Conservation (phyloP, 768 basidiomycete genomes). For the Boletales sp. region DNA sequence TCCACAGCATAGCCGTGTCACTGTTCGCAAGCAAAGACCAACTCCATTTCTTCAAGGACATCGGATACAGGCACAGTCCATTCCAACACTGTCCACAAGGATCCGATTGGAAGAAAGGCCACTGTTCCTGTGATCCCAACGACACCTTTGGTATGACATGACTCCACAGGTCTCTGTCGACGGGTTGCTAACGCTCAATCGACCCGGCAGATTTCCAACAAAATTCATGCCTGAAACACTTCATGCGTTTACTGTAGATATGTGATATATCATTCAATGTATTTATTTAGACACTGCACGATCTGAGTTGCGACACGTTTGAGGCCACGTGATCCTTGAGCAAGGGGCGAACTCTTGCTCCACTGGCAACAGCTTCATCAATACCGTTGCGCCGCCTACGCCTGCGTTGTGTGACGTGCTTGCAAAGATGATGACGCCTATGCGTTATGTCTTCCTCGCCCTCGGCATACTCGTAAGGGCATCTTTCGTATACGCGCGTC, state of each 20-base stretch:
- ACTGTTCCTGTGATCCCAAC: conserved; percentile 78
- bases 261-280: neutral
- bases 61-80: conserved; percentile 89
- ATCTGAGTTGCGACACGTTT: neutral
- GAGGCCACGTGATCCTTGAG: conserved; percentile 1
- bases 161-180: neutral
- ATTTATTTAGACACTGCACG: neutral
- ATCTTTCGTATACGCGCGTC: neutral
- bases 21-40: conserved; percentile 85
- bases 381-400: neutral
- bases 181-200: conserved; percentile 3
- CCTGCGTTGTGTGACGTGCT: neutral
- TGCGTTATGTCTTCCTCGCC: conserved; percentile 52
- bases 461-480: conserved; percentile 45
- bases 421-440: conserved; percentile 53
- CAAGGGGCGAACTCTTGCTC: neutral
- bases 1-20: conserved; percentile 88
- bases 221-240: conserved; percentile 29
- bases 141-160: conserved; percentile 66
- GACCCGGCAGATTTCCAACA: conserved; percentile 19
- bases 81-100: conserved; percentile 91
- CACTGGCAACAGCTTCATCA: neutral
- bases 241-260: conserved; percentile 25
- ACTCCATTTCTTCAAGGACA: conserved; percentile 93
- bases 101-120: conserved; percentile 69